phyloP scores from a whole-genome alignment of 1,284 basidiomycete genomes.

The Macrocystidia cucumis region DNA sequence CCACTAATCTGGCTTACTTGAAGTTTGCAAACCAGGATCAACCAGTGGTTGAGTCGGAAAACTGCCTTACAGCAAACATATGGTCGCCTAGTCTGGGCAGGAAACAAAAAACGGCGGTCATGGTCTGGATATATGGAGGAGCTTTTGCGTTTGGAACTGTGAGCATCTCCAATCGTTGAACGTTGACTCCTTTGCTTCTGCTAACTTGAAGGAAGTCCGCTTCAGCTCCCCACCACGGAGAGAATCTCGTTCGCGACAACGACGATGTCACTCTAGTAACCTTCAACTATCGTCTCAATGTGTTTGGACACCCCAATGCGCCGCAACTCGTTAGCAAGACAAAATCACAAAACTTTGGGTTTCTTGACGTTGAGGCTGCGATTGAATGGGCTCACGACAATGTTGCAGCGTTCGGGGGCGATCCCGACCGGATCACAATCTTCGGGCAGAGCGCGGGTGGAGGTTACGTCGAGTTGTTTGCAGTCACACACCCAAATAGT shows the following conservation, averaged over 20 bases:
- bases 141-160: slow-evolving; percentile 25
- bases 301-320: slow-evolving; percentile 26
- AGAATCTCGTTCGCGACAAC: slow-evolving; percentile 22
- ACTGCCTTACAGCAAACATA: slow-evolving; percentile 23
- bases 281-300: slow-evolving; percentile 27
- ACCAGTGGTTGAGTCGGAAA: slow-evolving; percentile 18
- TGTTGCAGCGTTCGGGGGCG: slow-evolving; percentile 27
- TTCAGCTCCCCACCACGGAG: slow-evolving; percentile 18
- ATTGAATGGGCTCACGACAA: slow-evolving; percentile 28
- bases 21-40: slow-evolving; percentile 16
- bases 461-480: slow-evolving; percentile 21
- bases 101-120: slow-evolving; percentile 23
- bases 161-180: slow-evolving; percentile 8
- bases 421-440: slow-evolving; percentile 24
- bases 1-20: slow-evolving; percentile 15
- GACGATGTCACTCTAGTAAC: slow-evolving; percentile 26
- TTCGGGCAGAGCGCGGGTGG: slow-evolving; percentile 27
- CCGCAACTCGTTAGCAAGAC: slow-evolving; percentile 20
- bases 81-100: slow-evolving; percentile 22
- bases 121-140: slow-evolving; percentile 28
- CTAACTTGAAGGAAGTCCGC: slow-evolving; percentile 16
- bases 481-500: slow-evolving; percentile 21
- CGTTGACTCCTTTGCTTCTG: not conserved
- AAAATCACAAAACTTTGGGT: slow-evolving; percentile 22
- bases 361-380: slow-evolving; percentile 22